These are phyloP conservation scores for Viola pubescens DNA, from an alignment of 441 rosid species.

Conservation along the genomic window DNA sequence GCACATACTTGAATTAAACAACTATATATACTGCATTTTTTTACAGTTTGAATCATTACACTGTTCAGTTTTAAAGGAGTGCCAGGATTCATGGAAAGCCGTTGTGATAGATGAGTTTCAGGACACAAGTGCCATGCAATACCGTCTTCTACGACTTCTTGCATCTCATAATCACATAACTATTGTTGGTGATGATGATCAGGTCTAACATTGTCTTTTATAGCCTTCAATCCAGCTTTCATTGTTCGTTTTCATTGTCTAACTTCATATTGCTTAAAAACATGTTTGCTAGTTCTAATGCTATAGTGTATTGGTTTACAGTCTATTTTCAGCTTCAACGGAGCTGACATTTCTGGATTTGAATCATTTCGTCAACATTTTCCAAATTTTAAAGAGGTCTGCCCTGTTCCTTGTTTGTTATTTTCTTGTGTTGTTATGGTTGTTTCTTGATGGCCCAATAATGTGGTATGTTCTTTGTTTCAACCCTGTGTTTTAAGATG, in stretches of 20 bases:
- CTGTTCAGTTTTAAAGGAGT: slow-evolving; percentile 56
- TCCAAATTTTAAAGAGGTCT: slow-evolving; percentile 76
- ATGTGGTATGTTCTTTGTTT: slow-evolving; percentile 7
- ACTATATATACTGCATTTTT: slow-evolving; percentile 11
- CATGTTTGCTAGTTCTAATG: background rate
- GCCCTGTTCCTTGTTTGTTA: slow-evolving; percentile 14
- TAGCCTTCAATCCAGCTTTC: background rate
- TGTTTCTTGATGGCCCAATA: slow-evolving; percentile 11
- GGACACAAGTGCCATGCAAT: slow-evolving; percentile 95
- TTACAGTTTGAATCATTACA: slow-evolving; percentile 18
- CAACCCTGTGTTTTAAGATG: background rate
- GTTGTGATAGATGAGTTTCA: slow-evolving; percentile 92
- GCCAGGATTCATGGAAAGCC: slow-evolving; percentile 74
- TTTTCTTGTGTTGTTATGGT: slow-evolving; percentile 8
- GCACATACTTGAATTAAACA: slow-evolving; percentile 9
- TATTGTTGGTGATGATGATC: slow-evolving; percentile 95
- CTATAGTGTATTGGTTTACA: slow-evolving; percentile 29
- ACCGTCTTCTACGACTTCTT: slow-evolving; percentile 54
- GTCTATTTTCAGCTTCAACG: slow-evolving; percentile 96
- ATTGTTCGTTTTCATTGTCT: background rate
- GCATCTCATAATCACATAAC: slow-evolving; percentile 77
- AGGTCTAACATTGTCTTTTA: slow-evolving; percentile 35
- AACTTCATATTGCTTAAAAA: background rate
- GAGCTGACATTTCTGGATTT: slow-evolving; percentile 88
- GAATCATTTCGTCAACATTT: slow-evolving; percentile 84